Evolutionary conservation across 139 green algal species (phyloP).

Genomic region (Chlorella ohadii): DNA sequence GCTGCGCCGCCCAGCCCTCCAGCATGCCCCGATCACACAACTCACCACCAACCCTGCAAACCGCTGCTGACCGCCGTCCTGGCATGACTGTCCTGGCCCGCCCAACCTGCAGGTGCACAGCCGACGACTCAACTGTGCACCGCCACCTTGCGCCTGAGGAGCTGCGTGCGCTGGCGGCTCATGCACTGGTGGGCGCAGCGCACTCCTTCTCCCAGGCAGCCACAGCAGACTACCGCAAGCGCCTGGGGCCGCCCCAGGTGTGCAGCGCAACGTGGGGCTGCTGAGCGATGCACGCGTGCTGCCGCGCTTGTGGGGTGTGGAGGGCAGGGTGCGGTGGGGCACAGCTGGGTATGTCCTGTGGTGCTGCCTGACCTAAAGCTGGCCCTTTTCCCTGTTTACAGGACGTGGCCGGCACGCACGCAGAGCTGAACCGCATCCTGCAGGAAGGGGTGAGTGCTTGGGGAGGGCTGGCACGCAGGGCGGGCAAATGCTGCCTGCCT

Average conservation of each 20-base stretch:
- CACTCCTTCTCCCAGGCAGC: slow-evolving; percentile 30
- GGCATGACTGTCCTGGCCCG: no score
- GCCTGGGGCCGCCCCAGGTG: slow-evolving; percentile 11
- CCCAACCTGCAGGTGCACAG: slow-evolving; percentile 13
- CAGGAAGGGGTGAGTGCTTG: slow-evolving; percentile 27
- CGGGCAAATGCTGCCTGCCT: no score
- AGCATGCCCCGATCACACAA: no score
- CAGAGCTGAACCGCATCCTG: slow-evolving; percentile 42
- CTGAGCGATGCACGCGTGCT: no score
- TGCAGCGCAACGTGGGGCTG: no score
- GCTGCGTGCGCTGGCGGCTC: slow-evolving; percentile 38
- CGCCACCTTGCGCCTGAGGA: slow-evolving; percentile 35
- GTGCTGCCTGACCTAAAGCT: no score
- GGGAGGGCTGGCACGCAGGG: no score
- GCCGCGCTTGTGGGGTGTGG: neutral
- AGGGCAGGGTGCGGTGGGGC: no score
- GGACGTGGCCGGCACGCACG: slow-evolving; percentile 8
- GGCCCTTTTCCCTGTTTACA: neutral
- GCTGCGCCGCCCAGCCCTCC: no score
- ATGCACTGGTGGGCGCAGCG: slow-evolving; percentile 30
- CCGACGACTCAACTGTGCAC: neutral
- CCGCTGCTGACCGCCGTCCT: no score
- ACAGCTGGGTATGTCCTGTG: no score
- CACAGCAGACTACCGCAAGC: neutral
- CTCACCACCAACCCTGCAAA: no score